phyloP scores from a whole-genome alignment of 345 rosid genomes.

The Turritis glabra region DNA sequence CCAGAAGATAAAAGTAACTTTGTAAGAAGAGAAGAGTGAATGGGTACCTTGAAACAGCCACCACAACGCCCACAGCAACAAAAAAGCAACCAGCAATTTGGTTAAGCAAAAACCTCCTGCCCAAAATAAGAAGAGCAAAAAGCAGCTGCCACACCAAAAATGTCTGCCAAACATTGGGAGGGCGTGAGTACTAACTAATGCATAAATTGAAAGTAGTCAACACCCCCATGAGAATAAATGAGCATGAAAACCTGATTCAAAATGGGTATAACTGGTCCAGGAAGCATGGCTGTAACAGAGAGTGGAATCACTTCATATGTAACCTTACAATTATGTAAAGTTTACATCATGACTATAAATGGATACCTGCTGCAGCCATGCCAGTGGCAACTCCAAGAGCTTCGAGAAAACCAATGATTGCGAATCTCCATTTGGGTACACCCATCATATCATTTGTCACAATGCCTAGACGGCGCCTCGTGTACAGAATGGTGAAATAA shows the following conservation, averaged over 20 bases:
- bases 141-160: constrained; percentile 85
- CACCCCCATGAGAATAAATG: not conserved
- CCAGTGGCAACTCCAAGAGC: constrained; percentile 82
- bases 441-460: constrained; percentile 72
- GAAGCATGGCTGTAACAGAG: constrained; percentile 70
- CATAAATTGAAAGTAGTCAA: not conserved
- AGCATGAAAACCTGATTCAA: constrained; percentile 59
- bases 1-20: constrained; percentile 7
- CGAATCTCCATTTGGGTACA: constrained; percentile 71
- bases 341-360: not conserved
- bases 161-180: constrained; percentile 49
- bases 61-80: constrained; percentile 72
- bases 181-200: not conserved
- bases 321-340: constrained; percentile 16
- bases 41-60: constrained; percentile 75
- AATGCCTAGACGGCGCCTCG: constrained; percentile 61
- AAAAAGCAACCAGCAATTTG: constrained; percentile 78
- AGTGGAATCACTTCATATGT: constrained; percentile 23
- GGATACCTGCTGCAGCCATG: constrained; percentile 84
- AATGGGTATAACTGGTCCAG: constrained; percentile 89
- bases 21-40: not conserved
- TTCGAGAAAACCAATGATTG: constrained; percentile 68
- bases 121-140: constrained; percentile 62
- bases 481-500: constrained; percentile 60
- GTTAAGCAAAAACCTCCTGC: constrained; percentile 58